Percentiles rank a stretch among this genome's conserved stretches.
These are phyloP conservation scores for Fraxinus ornus DNA, from an alignment of 305 asterid genomes.

Conservation along the genomic window DNA sequence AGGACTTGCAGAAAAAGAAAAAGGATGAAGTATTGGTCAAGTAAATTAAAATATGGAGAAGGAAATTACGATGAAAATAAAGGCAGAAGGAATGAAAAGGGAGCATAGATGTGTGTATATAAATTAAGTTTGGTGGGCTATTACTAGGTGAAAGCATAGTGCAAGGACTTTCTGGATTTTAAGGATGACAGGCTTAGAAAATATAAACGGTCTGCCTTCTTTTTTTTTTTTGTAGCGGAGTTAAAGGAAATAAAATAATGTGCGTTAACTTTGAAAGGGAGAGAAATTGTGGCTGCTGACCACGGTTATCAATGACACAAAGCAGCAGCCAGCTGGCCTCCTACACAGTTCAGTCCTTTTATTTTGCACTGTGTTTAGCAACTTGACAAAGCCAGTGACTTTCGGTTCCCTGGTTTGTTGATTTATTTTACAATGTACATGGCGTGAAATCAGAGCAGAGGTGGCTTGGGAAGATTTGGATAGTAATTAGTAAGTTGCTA, in stretches of 20 bases:
- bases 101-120: not conserved
- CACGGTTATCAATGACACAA: not conserved
- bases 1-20: not conserved
- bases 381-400: not conserved
- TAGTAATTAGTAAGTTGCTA: not conserved
- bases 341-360: not conserved
- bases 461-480: not conserved
- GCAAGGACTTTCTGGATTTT: not conserved
- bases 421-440: not conserved
- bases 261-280: not conserved
- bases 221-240: not conserved
- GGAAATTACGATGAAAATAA: not conserved
- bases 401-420: not conserved
- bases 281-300: not conserved
- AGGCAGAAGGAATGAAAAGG: not conserved
- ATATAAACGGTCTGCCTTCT: not conserved
- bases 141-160: not conserved
- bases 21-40: not conserved
- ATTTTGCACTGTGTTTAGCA: not conserved
- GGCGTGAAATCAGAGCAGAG: not conserved
- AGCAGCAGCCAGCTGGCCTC: not conserved
- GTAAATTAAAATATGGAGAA: not conserved
- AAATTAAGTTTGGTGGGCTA: not conserved
- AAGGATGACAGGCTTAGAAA: not conserved
- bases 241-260: not conserved